Conservation (phyloP, 2,329 filamentous ascomycete genomes). For the Sclerotinia sclerotiorum region DNA sequence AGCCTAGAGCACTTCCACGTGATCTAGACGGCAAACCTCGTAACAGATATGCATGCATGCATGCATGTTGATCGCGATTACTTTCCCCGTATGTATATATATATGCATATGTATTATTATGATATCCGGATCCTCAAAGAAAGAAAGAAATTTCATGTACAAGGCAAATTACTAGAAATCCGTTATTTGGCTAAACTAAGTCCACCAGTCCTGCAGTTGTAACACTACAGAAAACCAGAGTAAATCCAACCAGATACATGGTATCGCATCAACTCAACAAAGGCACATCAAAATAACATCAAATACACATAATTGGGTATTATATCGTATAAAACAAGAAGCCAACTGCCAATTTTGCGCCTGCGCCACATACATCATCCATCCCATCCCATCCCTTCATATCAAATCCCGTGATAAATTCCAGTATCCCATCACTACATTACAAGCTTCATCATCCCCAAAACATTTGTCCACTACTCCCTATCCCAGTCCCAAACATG, state of each 20-base stretch:
- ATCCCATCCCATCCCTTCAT: neutral
- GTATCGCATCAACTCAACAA: neutral
- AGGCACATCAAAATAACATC: neutral
- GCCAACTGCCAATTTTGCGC: neutral
- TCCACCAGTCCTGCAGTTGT: neutral
- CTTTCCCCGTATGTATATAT: too few relatives aligned
- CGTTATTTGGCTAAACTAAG: neutral
- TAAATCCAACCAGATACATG: neutral
- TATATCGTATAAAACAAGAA: neutral
- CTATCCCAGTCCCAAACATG: constrained; percentile 2
- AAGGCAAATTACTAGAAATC: too few relatives aligned
- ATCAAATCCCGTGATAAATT: neutral
- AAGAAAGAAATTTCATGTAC: neutral
- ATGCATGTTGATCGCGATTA: neutral
- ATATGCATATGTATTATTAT: too few relatives aligned
- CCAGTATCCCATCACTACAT: neutral
- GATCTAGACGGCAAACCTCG: too few relatives aligned
- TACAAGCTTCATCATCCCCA: neutral
- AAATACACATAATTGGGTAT: neutral
- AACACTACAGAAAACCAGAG: neutral
- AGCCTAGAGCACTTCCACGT: too few relatives aligned
- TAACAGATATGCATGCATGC: too few relatives aligned
- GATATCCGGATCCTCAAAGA: neutral
- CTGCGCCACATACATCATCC: neutral
- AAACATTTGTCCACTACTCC: neutral